Percentiles rank a stretch among this genome's conserved stretches.
These are phyloP conservation scores for sunflower (Helianthus annuus) DNA, from an alignment of 129 eudicot genomes.

Conservation along the genomic window DNA sequence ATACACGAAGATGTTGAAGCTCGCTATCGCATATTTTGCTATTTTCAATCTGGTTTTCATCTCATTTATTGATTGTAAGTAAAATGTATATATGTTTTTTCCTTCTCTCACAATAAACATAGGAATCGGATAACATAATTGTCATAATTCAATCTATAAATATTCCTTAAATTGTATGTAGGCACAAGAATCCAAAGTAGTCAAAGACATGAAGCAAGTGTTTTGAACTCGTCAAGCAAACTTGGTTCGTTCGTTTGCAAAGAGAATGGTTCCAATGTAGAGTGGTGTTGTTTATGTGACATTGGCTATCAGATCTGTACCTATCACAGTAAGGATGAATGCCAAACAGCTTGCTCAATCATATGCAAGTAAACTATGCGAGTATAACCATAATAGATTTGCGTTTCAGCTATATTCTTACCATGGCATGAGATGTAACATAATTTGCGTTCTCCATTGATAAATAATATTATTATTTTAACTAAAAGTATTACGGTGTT, in stretches of 20 bases:
- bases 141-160: too few relatives aligned
- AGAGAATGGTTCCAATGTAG: neutral
- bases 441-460: too few relatives aligned
- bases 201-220: neutral
- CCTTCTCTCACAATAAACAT: constrained; percentile 6
- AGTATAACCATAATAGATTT: too few relatives aligned
- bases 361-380: neutral
- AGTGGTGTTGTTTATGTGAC: constrained; percentile 1
- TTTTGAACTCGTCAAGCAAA: constrained; percentile 2
- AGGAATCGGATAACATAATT: too few relatives aligned
- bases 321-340: neutral
- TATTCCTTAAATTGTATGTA: neutral
- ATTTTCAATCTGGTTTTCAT: neutral
- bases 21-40: neutral
- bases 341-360: neutral
- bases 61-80: constrained; percentile 6
- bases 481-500: too few relatives aligned
- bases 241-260: neutral
- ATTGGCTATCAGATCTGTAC: neutral
- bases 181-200: constrained; percentile 4
- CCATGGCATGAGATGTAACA: too few relatives aligned
- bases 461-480: too few relatives aligned
- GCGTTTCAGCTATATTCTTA: too few relatives aligned
- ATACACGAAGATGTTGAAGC: neutral
- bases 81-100: too few relatives aligned